A percentile compares a stretch with the other conserved stretches of the same genome.
phyloP scores from a whole-genome alignment of 2,329 filamentous ascomycete genomes.

The Cladorrhinum sp. region DNA sequence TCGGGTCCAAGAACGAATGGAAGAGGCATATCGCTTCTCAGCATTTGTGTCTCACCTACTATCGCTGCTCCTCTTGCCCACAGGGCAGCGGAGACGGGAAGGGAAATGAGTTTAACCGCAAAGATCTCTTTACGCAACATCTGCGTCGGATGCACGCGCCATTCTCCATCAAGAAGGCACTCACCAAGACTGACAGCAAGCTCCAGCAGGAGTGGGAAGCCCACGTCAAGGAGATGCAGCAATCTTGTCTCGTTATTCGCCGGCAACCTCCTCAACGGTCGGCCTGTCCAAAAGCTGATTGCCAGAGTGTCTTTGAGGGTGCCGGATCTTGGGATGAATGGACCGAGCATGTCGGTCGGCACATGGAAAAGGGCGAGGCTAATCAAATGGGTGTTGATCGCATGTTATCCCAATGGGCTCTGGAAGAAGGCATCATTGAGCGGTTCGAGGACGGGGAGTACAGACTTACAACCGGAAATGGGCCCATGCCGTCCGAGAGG shows the following conservation, averaged over 20 bases:
- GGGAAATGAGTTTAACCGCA: conserved; percentile 80
- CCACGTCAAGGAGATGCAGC: conserved; percentile 67
- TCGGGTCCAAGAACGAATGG: conserved; percentile 96
- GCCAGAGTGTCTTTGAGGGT: conserved; percentile 67
- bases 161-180: conserved; percentile 57
- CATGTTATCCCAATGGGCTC: conserved; percentile 58
- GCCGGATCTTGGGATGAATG: conserved; percentile 79
- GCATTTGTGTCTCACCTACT: conserved; percentile 70
- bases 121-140: conserved; percentile 94
- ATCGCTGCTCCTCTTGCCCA: conserved; percentile 61
- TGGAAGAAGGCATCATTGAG: conserved; percentile 63
- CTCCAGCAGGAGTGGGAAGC: conserved; percentile 61
- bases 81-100: conserved; percentile 53
- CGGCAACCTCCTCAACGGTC: conserved; percentile 68
- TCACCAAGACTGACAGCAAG: conserved; percentile 56
- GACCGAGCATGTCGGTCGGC: conserved; percentile 87
- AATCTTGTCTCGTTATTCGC: conserved; percentile 68
- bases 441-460: conserved; percentile 54
- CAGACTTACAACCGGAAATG: conserved; percentile 47
- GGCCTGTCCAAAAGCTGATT: conserved; percentile 69
- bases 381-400: conserved; percentile 55
- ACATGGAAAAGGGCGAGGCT: conserved; percentile 74
- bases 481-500: conserved; percentile 20
- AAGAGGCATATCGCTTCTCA: conserved; percentile 91
- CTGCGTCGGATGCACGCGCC: conserved; percentile 89